Evolutionary conservation across 768 basidiomycete species (phyloP).

Genomic region (Trametes punicea): DNA sequence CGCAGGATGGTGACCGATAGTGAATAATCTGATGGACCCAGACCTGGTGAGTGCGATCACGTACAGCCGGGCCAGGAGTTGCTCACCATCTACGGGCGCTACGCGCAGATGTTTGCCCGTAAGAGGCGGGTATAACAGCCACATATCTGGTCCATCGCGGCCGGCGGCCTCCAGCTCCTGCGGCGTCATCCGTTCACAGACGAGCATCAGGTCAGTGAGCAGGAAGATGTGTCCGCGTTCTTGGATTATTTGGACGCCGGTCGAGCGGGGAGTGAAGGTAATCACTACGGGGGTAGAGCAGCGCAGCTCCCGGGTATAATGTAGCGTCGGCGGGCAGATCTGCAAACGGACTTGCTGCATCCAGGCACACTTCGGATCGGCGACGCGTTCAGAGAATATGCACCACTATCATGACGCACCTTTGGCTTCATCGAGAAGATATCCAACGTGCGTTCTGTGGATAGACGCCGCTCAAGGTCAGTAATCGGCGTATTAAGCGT

Average conservation of each 20-base stretch:
- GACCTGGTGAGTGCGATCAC: not conserved
- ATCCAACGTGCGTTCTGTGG: slow-evolving; percentile 78
- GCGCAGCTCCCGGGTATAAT: slow-evolving; percentile 76
- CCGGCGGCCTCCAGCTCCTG: slow-evolving; percentile 53
- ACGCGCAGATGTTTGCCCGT: slow-evolving; percentile 90
- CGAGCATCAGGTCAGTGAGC: slow-evolving; percentile 87
- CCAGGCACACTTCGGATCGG: not conserved
- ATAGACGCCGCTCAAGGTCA: slow-evolving; percentile 79
- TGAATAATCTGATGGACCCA: slow-evolving; percentile 50
- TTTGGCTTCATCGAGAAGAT: slow-evolving; percentile 95
- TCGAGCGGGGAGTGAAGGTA: slow-evolving; percentile 72
- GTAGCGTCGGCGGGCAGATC: slow-evolving; percentile 76
- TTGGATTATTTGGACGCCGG: slow-evolving; percentile 74
- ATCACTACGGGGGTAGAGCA: slow-evolving; percentile 69
- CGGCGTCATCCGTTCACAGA: slow-evolving; percentile 80
- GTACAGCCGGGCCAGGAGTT: not conserved
- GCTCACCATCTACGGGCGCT: slow-evolving; percentile 50
- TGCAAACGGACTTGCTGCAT: slow-evolving; percentile 83
- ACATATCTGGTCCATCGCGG: slow-evolving; percentile 75
- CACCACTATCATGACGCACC: slow-evolving; percentile 41
- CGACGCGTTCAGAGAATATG: not conserved
- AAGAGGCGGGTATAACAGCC: slow-evolving; percentile 91
- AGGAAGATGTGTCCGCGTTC: slow-evolving; percentile 79
- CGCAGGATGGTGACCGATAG: slow-evolving; percentile 81
- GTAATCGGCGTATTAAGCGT: slow-evolving; percentile 56